A percentile compares a stretch with the other conserved stretches of the same genome.
Conservation (phyloP, 306 rosid species). For the Elaeagnus macrophylla region DNA sequence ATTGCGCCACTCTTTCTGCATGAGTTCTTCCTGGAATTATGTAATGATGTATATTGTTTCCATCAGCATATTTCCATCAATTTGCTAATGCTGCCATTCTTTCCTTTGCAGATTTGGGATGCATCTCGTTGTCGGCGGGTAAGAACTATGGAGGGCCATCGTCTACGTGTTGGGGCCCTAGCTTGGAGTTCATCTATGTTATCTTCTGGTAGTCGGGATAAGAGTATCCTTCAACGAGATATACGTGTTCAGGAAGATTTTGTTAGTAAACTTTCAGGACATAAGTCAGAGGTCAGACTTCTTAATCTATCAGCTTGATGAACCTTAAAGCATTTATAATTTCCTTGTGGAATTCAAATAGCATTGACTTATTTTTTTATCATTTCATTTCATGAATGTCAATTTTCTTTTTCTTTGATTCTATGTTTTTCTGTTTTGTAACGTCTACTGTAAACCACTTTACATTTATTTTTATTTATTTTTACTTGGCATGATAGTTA, state of each 20-base stretch:
- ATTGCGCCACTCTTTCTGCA: slow-evolving; percentile 12
- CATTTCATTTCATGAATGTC: background rate
- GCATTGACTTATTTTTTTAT: background rate
- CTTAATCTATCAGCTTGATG: slow-evolving; percentile 21
- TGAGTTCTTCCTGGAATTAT: slow-evolving; percentile 1
- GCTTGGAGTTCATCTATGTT: slow-evolving; percentile 82
- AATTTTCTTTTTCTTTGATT: background rate
- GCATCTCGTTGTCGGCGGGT: slow-evolving; percentile 79
- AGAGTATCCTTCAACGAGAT: slow-evolving; percentile 85
- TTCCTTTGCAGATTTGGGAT: slow-evolving; percentile 74
- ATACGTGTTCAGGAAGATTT: slow-evolving; percentile 82
- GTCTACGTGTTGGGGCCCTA: slow-evolving; percentile 72
- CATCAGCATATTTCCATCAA: slow-evolving; percentile 2
- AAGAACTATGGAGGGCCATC: slow-evolving; percentile 81
- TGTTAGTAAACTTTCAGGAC: slow-evolving; percentile 78
- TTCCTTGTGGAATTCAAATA: background rate
- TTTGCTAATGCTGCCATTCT: slow-evolving; percentile 19
- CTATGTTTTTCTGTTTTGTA: background rate
- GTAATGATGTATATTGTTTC: slow-evolving; percentile 2
- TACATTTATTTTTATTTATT: background rate
- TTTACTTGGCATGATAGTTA: slow-evolving; percentile 7
- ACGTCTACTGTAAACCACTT: background rate
- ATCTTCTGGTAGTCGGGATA: slow-evolving; percentile 88
- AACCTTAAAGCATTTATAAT: background rate
- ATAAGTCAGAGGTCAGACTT: slow-evolving; percentile 75